Evolutionary conservation across 805 yeast species (phyloP), one percentile per base, ranked within the genome.

Genomic region (Wickerhamomyces canadensis): DNA sequence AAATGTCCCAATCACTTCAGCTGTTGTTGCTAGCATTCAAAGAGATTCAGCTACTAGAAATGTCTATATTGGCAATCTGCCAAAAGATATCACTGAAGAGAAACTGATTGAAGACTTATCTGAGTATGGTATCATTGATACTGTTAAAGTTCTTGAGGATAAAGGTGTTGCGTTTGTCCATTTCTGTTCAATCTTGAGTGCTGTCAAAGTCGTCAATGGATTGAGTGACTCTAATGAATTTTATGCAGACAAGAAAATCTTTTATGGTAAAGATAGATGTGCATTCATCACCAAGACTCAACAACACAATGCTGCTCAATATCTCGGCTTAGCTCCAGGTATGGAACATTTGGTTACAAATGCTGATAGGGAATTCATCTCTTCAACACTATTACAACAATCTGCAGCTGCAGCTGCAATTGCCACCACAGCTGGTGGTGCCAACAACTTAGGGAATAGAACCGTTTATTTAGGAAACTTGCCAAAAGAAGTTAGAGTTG

Each of bases 381-480:
- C 89, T 1, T 74, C 78, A 29, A 85, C 91, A 7, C 69, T 89
- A 38, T 84, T 91, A 27, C 95, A 87, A 61, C 97, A 93, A 63
- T 80, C 95, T 13, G 94, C 95, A 27, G 96, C 97, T 1, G 96
- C 98, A 6, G 96, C 96, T n/a, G 91, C 94, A 26, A 89, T 91
- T 52, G 96, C 96, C 1, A 83, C 95, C 0, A 78, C 89, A 36
- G 94, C 96, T 3, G 97, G 96, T 12, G 97, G 97, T 18, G 85
- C 91, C 19, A 78, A 79, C 40, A 91, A 91, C 57, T 68, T 88
- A 47, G 98, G 98, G 31, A 91, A 91, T 58, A 72, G 98, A 59
- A 89, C 97, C 0, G 89, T 91, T 27, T 91, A 88, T 57, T 67
- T 91, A 46, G 97, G 97, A 19, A 84, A 83, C 54, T 70, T 93